Conservation (phyloP, 2,329 filamentous ascomycete species). For the Fusarium sp. region DNA sequence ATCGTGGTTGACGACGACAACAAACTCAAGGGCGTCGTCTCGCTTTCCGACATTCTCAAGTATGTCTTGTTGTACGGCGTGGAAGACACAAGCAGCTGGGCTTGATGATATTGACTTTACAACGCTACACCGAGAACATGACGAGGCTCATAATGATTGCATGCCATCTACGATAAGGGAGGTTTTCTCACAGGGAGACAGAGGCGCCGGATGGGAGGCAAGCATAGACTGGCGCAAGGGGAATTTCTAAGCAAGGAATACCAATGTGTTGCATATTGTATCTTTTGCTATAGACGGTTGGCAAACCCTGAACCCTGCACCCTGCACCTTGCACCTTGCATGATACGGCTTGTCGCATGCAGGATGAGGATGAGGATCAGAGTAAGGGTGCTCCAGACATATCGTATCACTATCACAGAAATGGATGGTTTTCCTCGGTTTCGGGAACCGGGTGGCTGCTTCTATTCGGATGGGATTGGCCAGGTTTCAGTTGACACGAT, state of each 20-base stretch:
- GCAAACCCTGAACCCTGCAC: conserved; percentile 10
- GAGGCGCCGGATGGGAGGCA: conserved; percentile 19
- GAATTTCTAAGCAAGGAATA: conserved; percentile 36
- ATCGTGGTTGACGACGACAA: conserved; percentile 92
- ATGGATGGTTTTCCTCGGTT: conserved; percentile 24
- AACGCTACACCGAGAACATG: conserved; percentile 18
- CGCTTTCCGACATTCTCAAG: conserved; percentile 93
- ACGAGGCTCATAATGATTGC: conserved; percentile 40
- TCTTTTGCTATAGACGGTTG: conserved; percentile 37
- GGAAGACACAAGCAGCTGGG: conserved; percentile 56
- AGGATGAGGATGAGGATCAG: conserved; percentile 9
- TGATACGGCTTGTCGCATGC: conserved; percentile 14
- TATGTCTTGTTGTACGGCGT: conserved; percentile 88
- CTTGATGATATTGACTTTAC: conserved; percentile 18
- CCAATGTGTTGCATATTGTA: conserved; percentile 39
- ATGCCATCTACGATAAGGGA: conserved; percentile 32
- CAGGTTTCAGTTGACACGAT: conserved; percentile 30
- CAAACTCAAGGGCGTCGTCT: conserved; percentile 87
- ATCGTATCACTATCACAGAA: conserved; percentile 12
- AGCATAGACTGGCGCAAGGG: conserved; percentile 42
- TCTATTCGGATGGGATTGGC: conserved; percentile 20
- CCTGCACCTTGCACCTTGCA: conserved; percentile 8
- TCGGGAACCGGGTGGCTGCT: conserved; percentile 26
- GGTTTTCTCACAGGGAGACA: conserved; percentile 11
- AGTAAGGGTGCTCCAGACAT: conserved; percentile 22